These are phyloP conservation scores for Cladosporium sp. DNA, from an alignment of 2,329 filamentous ascomycete species.

Conservation along the genomic window DNA sequence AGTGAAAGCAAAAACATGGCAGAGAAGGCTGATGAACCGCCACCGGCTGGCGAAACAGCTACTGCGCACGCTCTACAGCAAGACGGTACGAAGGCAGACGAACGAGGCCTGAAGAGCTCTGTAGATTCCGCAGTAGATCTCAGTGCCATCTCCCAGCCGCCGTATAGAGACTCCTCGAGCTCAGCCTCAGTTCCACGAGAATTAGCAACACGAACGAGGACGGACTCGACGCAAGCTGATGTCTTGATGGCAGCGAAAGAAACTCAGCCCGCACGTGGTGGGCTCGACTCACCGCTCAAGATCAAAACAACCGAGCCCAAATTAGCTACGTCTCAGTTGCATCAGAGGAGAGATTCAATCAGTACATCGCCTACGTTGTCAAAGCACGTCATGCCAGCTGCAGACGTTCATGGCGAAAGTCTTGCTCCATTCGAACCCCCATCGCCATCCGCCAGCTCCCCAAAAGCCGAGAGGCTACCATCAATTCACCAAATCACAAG, in stretches of 20 bases:
- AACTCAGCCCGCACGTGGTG: background rate
- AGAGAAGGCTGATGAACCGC: constrained; percentile 8
- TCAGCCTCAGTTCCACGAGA: background rate
- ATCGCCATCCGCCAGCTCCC: constrained; percentile 27
- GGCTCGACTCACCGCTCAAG: background rate
- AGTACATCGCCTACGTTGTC: constrained; percentile 18
- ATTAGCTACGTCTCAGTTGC: background rate
- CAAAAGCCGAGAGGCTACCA: constrained; percentile 34
- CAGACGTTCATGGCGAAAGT: constrained; percentile 25
- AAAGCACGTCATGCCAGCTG: constrained; percentile 15
- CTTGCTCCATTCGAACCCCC: constrained; percentile 32
- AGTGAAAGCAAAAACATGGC: background rate
- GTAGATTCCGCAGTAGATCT: background rate
- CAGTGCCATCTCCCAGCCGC: background rate
- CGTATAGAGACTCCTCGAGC: background rate
- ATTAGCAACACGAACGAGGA: background rate
- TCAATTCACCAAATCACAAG: constrained; percentile 37
- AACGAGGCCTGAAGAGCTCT: background rate
- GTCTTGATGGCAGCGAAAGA: background rate
- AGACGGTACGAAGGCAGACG: background rate
- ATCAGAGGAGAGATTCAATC: constrained; percentile 22
- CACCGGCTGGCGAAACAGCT: background rate
- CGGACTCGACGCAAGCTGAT: constrained; percentile 13
- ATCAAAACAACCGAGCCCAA: background rate
- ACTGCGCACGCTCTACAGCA: background rate